A percentile compares a stretch with the other conserved stretches of the same genome.
phyloP scores from a whole-genome alignment of 75 land plant genomes.

The Ceratopteris richardii region DNA sequence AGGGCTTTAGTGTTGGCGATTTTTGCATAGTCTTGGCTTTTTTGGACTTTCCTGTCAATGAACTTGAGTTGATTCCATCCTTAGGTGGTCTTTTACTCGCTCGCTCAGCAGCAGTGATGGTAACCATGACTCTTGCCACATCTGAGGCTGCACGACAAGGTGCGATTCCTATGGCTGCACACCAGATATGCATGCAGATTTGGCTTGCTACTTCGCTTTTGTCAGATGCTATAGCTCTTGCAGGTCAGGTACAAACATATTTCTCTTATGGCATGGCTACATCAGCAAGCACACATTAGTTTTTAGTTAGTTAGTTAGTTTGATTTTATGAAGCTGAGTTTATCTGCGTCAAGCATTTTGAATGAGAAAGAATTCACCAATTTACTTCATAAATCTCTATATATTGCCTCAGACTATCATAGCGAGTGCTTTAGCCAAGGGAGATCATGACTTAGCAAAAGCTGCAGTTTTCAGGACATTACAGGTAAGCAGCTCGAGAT shows the following conservation, averaged over 20 bases:
- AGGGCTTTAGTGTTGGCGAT: background rate
- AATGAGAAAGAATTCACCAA: too few relatives aligned
- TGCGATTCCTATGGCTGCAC: constrained; percentile 83
- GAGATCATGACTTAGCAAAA: constrained; percentile 35
- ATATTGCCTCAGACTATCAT: constrained; percentile 49
- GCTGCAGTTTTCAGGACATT: constrained; percentile 46
- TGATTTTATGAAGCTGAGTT: too few relatives aligned
- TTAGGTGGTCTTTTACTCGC: constrained; percentile 68
- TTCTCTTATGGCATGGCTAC: too few relatives aligned
- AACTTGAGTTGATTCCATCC: background rate
- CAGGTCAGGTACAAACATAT: constrained; percentile 68
- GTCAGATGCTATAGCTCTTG: constrained; percentile 96
- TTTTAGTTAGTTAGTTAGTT: too few relatives aligned
- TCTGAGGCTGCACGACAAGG: constrained; percentile 84
- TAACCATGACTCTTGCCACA: constrained; percentile 82
- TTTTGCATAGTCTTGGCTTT: background rate
- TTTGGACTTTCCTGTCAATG: too few relatives aligned
- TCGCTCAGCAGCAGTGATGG: constrained; percentile 68
- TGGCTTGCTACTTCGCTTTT: constrained; percentile 92
- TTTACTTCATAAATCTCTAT: constrained; percentile 1
- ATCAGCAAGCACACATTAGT: too few relatives aligned
- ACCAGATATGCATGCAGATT: constrained; percentile 93
- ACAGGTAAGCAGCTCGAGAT: constrained; percentile 37
- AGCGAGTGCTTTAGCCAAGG: constrained; percentile 56
- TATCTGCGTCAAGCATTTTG: too few relatives aligned